Evolutionary conservation across 768 basidiomycete species (phyloP), one percentile per base, ranked within the genome.

Genomic region (Agaricus blazei): DNA sequence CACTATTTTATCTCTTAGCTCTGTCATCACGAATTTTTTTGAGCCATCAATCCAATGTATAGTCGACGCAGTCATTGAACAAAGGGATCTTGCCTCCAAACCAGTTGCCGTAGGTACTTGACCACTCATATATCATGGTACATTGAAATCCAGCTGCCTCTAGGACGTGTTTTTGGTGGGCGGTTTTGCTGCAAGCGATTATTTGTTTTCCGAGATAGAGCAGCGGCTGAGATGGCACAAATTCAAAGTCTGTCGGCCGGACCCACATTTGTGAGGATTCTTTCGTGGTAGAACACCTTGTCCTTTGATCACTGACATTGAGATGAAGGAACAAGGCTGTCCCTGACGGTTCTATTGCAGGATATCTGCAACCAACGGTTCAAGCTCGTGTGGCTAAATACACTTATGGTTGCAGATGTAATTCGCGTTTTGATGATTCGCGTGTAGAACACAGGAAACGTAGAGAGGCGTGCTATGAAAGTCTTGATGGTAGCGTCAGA

Each of bases 311-410:
- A 46, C 19, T 37, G 15, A n/a, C 11, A 19, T 23, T 19, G 11
- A 34, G 34, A 34, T 40, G 15, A 46, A 69, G 68, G 48, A 67
- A 68, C 44, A 69, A 70, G 51, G 69, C 69, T 4, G 67, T 70
- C 0, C 66, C 68, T 1, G 69, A 69, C 51, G 69, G 69, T 19
- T 65, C 67, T 2, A 58, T 67, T 12, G 67, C 66, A 0, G 68
- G 63, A 51, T 66, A 67, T 38, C 58, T 69, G 34, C 62, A 67
- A 44, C 68, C 65, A 42, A 64, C 56, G 24, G 64, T 69, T 23
- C 51, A 57, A 12, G 58, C 60, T 19, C 64, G 69, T 24, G 64
- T 69, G 19, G 61, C 69, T 12, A 61, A 58, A 28, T 64, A 59
- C 41, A 61, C 62, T 14, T 69, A 67, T 43, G 68, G 68, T 5